These are phyloP conservation scores for Xylariaceae sp. DNA, from an alignment of 2,329 filamentous ascomycete genomes.

Conservation along the genomic window DNA sequence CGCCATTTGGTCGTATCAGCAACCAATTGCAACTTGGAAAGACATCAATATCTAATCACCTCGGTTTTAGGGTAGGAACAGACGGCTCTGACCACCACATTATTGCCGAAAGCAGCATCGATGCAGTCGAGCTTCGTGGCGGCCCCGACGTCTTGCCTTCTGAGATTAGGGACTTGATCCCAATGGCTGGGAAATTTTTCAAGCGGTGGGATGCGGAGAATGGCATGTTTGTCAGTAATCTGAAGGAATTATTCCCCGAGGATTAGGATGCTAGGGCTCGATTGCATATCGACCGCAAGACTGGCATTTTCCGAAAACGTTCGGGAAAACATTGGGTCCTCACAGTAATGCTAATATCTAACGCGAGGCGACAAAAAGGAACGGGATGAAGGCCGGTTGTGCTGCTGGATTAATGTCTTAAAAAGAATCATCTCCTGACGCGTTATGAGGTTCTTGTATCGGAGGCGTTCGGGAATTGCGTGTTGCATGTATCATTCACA, in stretches of 20 bases:
- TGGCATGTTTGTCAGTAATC: constrained; percentile 77
- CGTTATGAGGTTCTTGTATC: too few relatives aligned
- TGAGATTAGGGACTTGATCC: constrained; percentile 51
- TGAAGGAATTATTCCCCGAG: constrained; percentile 77
- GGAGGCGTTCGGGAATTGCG: too few relatives aligned
- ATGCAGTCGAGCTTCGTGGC: constrained; percentile 44
- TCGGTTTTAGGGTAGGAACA: constrained; percentile 29
- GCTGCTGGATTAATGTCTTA: too few relatives aligned
- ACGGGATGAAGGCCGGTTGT: too few relatives aligned
- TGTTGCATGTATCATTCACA: too few relatives aligned
- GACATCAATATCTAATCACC: constrained; percentile 9
- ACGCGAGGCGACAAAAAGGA: too few relatives aligned
- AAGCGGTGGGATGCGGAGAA: constrained; percentile 70
- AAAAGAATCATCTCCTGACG: too few relatives aligned
- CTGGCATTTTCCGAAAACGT: too few relatives aligned
- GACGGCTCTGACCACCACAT: constrained; percentile 70
- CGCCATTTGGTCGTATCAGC: too few relatives aligned
- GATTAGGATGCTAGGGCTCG: constrained; percentile 47
- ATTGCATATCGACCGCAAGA: neutral
- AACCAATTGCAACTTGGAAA: neutral
- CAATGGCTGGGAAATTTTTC: constrained; percentile 78
- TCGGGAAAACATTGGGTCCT: too few relatives aligned
- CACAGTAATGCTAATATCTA: too few relatives aligned
- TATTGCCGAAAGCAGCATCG: constrained; percentile 73
- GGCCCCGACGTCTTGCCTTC: constrained; percentile 25